Base-by-base conservation (phyloP, 148 eudicot genomes). In the Pharnaceum exiguum region DNA sequence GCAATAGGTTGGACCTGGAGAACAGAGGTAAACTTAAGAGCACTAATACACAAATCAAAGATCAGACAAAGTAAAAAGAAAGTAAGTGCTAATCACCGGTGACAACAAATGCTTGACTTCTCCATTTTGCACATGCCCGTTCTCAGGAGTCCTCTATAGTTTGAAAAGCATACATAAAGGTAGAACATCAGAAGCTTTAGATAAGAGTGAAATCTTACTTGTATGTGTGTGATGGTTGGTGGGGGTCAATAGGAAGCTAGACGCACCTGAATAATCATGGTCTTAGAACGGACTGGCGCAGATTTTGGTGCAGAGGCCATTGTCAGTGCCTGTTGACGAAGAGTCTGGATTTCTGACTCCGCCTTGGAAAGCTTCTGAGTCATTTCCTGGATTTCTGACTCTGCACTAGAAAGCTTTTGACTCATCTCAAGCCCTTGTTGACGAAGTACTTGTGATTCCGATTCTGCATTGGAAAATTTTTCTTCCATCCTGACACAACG, bases 301-400 rank as follows among this genome's bases (percentile, higher is more conserved):
- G 83, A 43, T 65, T 78, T 86, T 54, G 79, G 78, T 30, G 89
- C 76, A 35, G 96, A 96, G 30, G 96, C 84, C 93, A 94, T 82
- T 40, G 99, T 76, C 63, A 89, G 65, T 51, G 99, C 96, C 77
- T 89, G 95, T 69, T 94, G 99, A 68, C 99, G 99, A 70, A 94
- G 91, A 17, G 78, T 80, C 80, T 89, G 95, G 75, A 89, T 86
- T 79, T 94, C 99, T n/a, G 91, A 89, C 70, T 84, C 91, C 24
- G 66, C 74, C 75, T 94, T 89, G 5, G 86, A 81, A 28, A 94
- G 83, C 66, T 86, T 94, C 63, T 94, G 91, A 29, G 70, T 46
- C 62, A 71, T 35, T 46, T 71, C 66, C 51, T 71, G 55, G 10
- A 71, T 71, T 59, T 58, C 66, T 53, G 75, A 59, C 57, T 71